Percentiles rank a stretch among this genome's conserved stretches.
Conservation (phyloP, 2,329 filamentous ascomycete species). For the Torrubiellomyces zombiae region DNA sequence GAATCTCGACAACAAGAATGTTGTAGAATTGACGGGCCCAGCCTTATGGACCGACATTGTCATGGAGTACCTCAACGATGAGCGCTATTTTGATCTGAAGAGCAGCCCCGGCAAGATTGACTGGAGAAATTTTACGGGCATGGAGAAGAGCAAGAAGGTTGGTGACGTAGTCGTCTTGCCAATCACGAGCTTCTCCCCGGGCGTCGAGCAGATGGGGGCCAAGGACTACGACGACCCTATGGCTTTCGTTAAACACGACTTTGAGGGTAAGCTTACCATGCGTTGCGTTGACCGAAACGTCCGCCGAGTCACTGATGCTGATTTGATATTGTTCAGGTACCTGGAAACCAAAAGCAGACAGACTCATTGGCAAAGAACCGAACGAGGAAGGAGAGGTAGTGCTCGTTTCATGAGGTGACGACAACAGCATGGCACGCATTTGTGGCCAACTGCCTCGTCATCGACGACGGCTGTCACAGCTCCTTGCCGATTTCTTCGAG, state of each 20-base stretch:
- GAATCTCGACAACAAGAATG: constrained; percentile 45
- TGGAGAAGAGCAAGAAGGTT: constrained; percentile 67
- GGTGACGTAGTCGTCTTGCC: constrained; percentile 88
- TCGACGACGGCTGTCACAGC: too few relatives aligned
- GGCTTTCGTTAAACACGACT: constrained; percentile 95
- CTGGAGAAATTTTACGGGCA: constrained; percentile 78
- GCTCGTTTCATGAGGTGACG: too few relatives aligned
- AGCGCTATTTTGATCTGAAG: constrained; percentile 69
- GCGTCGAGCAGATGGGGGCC: constrained; percentile 83
- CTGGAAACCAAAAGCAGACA: constrained; percentile 58
- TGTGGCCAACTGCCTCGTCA: too few relatives aligned
- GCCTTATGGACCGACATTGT: constrained; percentile 87
- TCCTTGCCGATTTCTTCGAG: too few relatives aligned
- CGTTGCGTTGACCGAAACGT: too few relatives aligned
- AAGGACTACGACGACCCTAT: constrained; percentile 79
- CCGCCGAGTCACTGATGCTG: too few relatives aligned
- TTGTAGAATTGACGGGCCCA: constrained; percentile 89
- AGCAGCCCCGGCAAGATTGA: constrained; percentile 58
- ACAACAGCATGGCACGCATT: too few relatives aligned
- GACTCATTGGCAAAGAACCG: constrained; percentile 44
- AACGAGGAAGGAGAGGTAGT: constrained; percentile 8
- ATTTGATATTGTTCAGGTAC: constrained; percentile 32
- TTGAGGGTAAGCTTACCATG: constrained; percentile 56
- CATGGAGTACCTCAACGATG: constrained; percentile 88
- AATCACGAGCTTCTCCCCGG: constrained; percentile 94